phyloP scores from a whole-genome alignment of 371 early-diverging fungal species.

The Syncephalastrum monosporum region DNA sequence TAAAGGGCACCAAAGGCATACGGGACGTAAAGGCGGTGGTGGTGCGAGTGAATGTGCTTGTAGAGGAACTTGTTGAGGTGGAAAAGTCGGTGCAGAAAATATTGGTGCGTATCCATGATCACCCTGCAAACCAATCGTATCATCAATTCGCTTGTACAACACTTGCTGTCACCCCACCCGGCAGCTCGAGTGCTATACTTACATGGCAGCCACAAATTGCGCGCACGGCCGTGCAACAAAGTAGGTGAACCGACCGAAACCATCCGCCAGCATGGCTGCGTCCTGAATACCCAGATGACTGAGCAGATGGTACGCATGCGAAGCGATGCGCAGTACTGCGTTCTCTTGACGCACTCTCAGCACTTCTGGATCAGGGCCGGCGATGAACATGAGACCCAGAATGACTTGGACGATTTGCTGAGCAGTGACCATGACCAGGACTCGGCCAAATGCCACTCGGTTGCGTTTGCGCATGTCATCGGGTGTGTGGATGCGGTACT shows the following conservation, averaged over 20 bases:
- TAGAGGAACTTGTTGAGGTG: slow-evolving; percentile 72
- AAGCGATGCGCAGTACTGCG: slow-evolving; percentile 10
- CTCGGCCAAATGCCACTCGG: slow-evolving; percentile 56
- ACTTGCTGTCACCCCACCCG: slow-evolving; percentile 9
- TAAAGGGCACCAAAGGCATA: slow-evolving; percentile 82
- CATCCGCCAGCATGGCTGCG: slow-evolving; percentile 34
- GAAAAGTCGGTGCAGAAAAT: slow-evolving; percentile 76
- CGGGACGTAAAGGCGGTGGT: slow-evolving; percentile 75
- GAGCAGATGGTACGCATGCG: slow-evolving; percentile 19
- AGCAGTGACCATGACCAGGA: slow-evolving; percentile 53
- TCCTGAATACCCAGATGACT: slow-evolving; percentile 29
- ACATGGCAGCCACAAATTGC: slow-evolving; percentile 36
- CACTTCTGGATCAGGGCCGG: slow-evolving; percentile 17
- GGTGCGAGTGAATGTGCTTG: slow-evolving; percentile 73
- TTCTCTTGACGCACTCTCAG: slow-evolving; percentile 14
- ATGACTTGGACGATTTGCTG: slow-evolving; percentile 56
- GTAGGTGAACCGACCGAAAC: slow-evolving; percentile 52
- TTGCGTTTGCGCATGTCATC: slow-evolving; percentile 62
- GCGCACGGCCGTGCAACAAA: slow-evolving; percentile 23
- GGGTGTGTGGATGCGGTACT: slow-evolving; percentile 70
- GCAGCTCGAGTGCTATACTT: slow-evolving; percentile 16
- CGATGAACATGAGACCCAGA: slow-evolving; percentile 27
- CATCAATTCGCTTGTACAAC: background rate
- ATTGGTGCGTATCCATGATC: slow-evolving; percentile 67
- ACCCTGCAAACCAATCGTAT: slow-evolving; percentile 30